Conservation (phyloP, 2,329 filamentous ascomycete species). For the Decorospora gaudefroyi region DNA sequence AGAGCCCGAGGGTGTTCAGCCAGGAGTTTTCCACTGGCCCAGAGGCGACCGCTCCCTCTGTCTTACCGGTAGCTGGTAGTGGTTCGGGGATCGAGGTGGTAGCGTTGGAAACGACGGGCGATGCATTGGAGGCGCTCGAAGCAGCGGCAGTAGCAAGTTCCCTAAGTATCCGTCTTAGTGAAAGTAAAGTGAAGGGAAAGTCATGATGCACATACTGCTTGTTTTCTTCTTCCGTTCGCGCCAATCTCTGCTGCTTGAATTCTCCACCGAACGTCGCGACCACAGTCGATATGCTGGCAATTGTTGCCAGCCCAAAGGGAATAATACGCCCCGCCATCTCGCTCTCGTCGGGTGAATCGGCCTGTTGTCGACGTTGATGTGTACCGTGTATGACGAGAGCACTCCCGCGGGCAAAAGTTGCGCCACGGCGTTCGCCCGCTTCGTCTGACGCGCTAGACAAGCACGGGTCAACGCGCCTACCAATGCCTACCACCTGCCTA, state of each 20-base stretch:
- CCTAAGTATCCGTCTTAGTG: constrained; percentile 24
- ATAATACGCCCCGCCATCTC: constrained; percentile 43
- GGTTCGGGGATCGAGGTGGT: constrained; percentile 16
- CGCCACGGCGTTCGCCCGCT: constrained; percentile 18
- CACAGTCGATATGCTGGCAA: constrained; percentile 41
- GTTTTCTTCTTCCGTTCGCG: constrained; percentile 43
- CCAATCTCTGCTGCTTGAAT: constrained; percentile 40
- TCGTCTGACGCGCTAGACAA: constrained; percentile 25
- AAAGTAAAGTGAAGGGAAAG: not conserved
- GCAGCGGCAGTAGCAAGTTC: constrained; percentile 33
- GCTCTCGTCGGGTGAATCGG: not conserved
- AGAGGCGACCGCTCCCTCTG: constrained; percentile 16
- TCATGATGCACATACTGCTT: constrained; percentile 27
- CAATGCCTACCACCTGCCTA: constrained; percentile 15
- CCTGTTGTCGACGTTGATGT: not conserved
- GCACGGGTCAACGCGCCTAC: constrained; percentile 32
- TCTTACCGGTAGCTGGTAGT: constrained; percentile 10
- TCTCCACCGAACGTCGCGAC: constrained; percentile 43
- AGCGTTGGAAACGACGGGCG: constrained; percentile 20
- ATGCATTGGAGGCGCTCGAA: constrained; percentile 20
- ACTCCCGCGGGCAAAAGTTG: constrained; percentile 21
- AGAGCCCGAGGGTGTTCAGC: constrained; percentile 39
- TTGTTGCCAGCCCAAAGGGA: constrained; percentile 38
- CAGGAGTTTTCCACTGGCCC: constrained; percentile 22
- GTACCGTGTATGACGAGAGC: constrained; percentile 29